Evolutionary conservation across 2,329 filamentous ascomycete genomes (phyloP), one percentile per base, ranked within the genome.

Genomic region (Sclerotinia spermophila): DNA sequence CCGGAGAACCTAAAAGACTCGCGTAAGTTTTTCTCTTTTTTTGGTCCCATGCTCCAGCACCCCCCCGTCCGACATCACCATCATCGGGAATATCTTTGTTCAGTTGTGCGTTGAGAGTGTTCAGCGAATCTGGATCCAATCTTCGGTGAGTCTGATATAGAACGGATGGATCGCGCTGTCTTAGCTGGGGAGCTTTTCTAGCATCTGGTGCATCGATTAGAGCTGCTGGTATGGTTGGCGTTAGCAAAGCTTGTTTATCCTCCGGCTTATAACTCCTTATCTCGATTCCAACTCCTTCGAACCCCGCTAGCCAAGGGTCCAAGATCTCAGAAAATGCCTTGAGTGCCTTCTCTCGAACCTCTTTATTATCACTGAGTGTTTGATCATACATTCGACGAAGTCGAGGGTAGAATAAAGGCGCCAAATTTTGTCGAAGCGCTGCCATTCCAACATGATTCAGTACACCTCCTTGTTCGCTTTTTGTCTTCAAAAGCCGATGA

Each of bases 341-440:
- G 11, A 56, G 48, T 13, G 65, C 65, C 15, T 53, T 38, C 8
- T 67, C 13, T 44, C 38, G 27, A 27, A 67, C 65, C 6, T 4
- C 5, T 7, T 2, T 2, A 11, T 67, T 21, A 19, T 67, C 38
- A 30, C 48, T 42, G 48, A 67, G 38, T 5, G 65, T 67, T 42
- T 67, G 48, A 59, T 67, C 53, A 35, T 67, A 67, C 48, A 67
- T 67, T 21, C 65, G 65, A 56, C 65, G 48, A 27, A 67, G 53
- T 11, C 65, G 56, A 13, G 65, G 65, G 33, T 67, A 67, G 11
- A 58, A 56, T 27, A 67, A 67, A 15, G 65, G 65, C 2, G 65
- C 65, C 15, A 67, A 33, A 24, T 56, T 56, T 44, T 44, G 48
- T 44, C 40, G 65, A 30, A 67, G 53, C n/a, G 1, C 35, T 11